phyloP scores from a whole-genome alignment of 805 yeast species.

The Candida odintsovae region DNA sequence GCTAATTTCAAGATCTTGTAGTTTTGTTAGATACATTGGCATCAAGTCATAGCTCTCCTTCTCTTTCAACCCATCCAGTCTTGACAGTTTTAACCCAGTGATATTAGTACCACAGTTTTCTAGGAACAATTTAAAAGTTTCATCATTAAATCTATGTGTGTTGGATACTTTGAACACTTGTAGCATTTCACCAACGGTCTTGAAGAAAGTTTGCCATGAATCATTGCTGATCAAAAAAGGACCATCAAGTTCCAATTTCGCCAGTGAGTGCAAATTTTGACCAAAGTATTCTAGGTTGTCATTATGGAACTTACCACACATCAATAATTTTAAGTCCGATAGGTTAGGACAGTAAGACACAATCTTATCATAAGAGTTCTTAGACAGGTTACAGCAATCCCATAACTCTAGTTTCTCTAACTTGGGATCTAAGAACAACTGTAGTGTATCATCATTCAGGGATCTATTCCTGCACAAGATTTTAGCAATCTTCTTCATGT shows the following conservation, averaged over 20 bases:
- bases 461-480: constrained; percentile 82
- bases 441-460: constrained; percentile 62
- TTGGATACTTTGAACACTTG: constrained; percentile 59
- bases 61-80: constrained; percentile 68
- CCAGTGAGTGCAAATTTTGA: constrained; percentile 50
- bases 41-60: constrained; percentile 53
- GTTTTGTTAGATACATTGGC: constrained; percentile 52
- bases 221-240: constrained; percentile 76
- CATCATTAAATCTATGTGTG: constrained; percentile 77
- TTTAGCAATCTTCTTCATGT: constrained; percentile 64
- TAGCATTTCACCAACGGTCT: constrained; percentile 47
- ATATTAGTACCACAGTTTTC: constrained; percentile 55
- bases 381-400: constrained; percentile 84
- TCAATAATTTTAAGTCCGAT: constrained; percentile 58
- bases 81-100: constrained; percentile 51
- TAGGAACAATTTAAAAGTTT: constrained; percentile 55
- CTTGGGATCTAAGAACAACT: constrained; percentile 63
- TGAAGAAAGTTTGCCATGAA: constrained; percentile 76
- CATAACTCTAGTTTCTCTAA: constrained; percentile 62
- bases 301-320: constrained; percentile 92
- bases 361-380: constrained; percentile 59
- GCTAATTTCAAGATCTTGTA: constrained; percentile 58
- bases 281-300: constrained; percentile 63
- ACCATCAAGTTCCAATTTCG: constrained; percentile 69
- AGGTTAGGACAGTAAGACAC: constrained; percentile 77